Evolutionary conservation across 352 stramenopile species (phyloP), one percentile per base, ranked within the genome.

Genomic region (Blastocystis sp.): DNA sequence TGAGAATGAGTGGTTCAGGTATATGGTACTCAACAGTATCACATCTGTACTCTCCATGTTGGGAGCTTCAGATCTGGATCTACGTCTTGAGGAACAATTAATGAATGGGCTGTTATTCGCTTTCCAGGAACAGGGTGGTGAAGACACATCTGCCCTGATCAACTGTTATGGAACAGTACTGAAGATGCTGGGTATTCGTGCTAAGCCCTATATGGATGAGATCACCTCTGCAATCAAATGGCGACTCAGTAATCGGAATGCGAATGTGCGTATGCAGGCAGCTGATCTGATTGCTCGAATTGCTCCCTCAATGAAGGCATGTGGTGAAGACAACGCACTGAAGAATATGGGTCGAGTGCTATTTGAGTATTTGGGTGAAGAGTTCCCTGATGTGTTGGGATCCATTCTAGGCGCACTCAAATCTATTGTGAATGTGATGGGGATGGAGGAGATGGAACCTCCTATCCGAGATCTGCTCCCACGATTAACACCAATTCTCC

Each of bases 181-280:
- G 37, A 98, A 98, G 87, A 95, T 96, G 39, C 89, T 99, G 6
- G 97, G 97, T 3, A 92, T 97, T 69, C 92, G 97, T 32, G 95
- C 95, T 61, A 98, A 98, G 91, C 95, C 97, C 78, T 99, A 99
- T 88, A 88, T 99, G 51, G 95, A 96, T 37, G 95, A 98, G 90
- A 98, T 99, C 89, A 97, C 93, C 77, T 95, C 94, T 75, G 98
- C 95, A 0, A 98, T 99, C 90, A 99, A 98, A 91, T 99, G 95
- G 95, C 93, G 97, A 4, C 88, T 99, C 27, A 98, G 98, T 90
- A 98, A 98, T 91, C 98, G 98, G 88, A 93, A 94, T 59, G 95
- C 96, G 0, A 97, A 96, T 88, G 96, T 99, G 29, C 93, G 97
- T 65, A 98, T 98, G 95, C 97, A 99, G 90, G 96, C 97, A 7